Percentiles rank a stretch among this genome's conserved stretches.
Evolutionary conservation across 768 basidiomycete species (phyloP).

Genomic region (Leccinum incarnatum): DNA sequence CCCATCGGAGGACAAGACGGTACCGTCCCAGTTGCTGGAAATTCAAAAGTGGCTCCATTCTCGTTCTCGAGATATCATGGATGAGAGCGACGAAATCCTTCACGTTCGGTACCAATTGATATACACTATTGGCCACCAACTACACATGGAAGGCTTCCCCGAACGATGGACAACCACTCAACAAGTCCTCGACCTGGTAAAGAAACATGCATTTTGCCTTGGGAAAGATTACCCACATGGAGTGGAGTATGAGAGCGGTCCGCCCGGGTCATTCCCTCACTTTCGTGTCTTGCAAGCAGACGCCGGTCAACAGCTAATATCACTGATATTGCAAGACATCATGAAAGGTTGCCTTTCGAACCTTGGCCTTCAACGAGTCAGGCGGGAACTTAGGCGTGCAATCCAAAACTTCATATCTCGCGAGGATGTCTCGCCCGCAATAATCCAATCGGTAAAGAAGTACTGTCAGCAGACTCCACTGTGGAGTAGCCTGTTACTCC

Average conservation of each 20-base stretch:
- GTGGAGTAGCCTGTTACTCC: constrained; percentile 27
- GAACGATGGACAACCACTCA: constrained; percentile 36
- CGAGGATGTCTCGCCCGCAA: neutral
- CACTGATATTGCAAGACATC: constrained; percentile 14
- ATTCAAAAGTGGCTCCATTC: constrained; percentile 28
- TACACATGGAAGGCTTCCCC: constrained; percentile 27
- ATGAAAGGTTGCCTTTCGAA: constrained; percentile 15
- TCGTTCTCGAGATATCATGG: constrained; percentile 27
- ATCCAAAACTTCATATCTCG: constrained; percentile 25
- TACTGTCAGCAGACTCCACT: neutral
- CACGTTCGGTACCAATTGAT: constrained; percentile 37
- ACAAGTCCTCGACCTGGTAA: constrained; percentile 29
- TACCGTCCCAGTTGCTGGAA: constrained; percentile 23
- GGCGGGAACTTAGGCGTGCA: neutral
- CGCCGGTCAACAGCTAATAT: constrained; percentile 12
- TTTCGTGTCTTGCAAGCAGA: constrained; percentile 20
- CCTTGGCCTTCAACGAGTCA: constrained; percentile 15
- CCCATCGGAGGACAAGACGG: neutral
- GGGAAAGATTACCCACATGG: no score
- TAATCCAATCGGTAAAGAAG: constrained; percentile 6
- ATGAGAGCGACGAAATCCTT: constrained; percentile 34
- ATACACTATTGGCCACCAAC: constrained; percentile 34
- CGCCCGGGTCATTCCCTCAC: constrained; percentile 20
- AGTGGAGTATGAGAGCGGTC: constrained; percentile 14
- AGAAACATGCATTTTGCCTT: neutral